These are phyloP conservation scores for Microdochium nivale DNA, from an alignment of 2,329 filamentous ascomycete genomes.

Conservation along the genomic window DNA sequence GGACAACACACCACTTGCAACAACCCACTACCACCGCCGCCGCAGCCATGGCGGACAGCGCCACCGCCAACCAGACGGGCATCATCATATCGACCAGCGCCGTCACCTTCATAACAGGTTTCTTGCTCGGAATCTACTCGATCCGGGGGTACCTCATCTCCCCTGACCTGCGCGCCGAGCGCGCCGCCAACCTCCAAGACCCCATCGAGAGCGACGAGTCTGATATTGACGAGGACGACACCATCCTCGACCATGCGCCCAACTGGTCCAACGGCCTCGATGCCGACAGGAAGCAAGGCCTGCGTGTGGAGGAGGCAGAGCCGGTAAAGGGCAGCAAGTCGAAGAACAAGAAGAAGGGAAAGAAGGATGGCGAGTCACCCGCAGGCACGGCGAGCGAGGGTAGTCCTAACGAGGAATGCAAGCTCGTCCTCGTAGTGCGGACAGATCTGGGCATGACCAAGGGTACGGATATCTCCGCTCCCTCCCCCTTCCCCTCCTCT, in stretches of 20 bases:
- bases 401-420: constrained; percentile 69
- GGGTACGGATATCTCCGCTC: constrained; percentile 43
- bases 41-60: constrained; percentile 25
- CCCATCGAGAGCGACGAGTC: constrained; percentile 62
- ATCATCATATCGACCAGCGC: constrained; percentile 67
- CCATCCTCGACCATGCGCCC: constrained; percentile 54
- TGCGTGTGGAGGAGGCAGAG: constrained; percentile 23
- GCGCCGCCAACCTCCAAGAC: constrained; percentile 46
- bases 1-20: too few species aligned
- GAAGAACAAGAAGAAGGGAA: constrained; percentile 6
- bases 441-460: constrained; percentile 97
- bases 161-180: constrained; percentile 46
- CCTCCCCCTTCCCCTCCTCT: neutral
- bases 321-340: too few species aligned
- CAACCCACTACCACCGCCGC: neutral
- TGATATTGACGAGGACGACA: constrained; percentile 53
- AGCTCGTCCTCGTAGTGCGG: constrained; percentile 83
- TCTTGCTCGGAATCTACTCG: constrained; percentile 71
- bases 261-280: constrained; percentile 57
- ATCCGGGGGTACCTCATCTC: constrained; percentile 51
- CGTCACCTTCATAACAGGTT: constrained; percentile 66
- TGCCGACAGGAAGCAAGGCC: constrained; percentile 49
- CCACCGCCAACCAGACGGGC: constrained; percentile 33
- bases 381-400: constrained; percentile 28
- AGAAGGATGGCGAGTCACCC: constrained; percentile 17